A percentile compares a stretch with the other conserved stretches of the same genome.
phyloP scores from a whole-genome alignment of 768 basidiomycete genomes.

The Mycena amicta region DNA sequence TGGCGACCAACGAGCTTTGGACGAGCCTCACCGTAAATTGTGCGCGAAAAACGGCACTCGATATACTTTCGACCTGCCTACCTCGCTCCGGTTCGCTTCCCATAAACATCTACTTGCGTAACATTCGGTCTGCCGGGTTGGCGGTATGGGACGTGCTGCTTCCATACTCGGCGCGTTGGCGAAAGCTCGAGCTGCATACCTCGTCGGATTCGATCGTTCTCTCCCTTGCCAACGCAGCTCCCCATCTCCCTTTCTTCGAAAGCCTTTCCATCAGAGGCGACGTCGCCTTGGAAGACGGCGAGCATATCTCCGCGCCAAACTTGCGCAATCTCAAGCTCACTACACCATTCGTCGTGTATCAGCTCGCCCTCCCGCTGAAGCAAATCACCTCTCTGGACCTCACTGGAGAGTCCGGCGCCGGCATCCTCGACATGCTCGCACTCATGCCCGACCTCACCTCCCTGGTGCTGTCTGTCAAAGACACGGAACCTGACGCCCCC shows the following conservation, averaged over 20 bases:
- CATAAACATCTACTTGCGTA: neutral
- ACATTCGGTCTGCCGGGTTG: neutral
- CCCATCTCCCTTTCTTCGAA: neutral
- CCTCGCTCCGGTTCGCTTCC: neutral
- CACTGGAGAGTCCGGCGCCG: neutral
- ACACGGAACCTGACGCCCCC: neutral
- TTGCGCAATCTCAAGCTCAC: neutral
- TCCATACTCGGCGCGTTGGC: neutral
- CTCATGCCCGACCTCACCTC: neutral
- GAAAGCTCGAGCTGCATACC: neutral
- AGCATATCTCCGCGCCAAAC: neutral
- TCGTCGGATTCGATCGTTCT: neutral
- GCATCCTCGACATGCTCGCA: slow-evolving; percentile 1
- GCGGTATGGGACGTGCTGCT: neutral
- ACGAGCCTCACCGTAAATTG: neutral
- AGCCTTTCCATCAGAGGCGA: neutral
- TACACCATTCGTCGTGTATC: neutral
- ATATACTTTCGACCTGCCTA: neutral
- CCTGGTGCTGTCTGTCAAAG: neutral
- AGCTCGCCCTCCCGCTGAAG: neutral
- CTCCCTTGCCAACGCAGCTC: neutral
- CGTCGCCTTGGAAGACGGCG: neutral
- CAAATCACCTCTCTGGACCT: neutral
- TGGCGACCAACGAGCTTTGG: neutral
- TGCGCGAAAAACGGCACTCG: neutral